These are phyloP conservation scores for Apiospora koreana DNA, from an alignment of 2,329 filamentous ascomycete species.

Conservation along the genomic window DNA sequence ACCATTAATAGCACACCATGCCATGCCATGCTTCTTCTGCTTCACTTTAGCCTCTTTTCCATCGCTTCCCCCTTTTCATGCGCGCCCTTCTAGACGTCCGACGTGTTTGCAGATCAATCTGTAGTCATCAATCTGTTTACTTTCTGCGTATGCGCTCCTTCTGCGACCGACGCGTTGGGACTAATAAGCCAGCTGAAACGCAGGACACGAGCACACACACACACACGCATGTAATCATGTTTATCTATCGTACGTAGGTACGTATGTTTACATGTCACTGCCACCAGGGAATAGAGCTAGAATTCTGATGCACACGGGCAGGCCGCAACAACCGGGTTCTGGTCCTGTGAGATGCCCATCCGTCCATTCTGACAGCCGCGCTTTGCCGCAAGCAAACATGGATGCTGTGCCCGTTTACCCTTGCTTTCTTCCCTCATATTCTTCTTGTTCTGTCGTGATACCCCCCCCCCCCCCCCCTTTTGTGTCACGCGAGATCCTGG, in stretches of 20 bases:
- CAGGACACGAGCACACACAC: background rate
- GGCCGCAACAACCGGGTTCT: background rate
- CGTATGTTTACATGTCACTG: background rate
- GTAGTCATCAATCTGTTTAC: background rate
- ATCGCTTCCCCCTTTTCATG: background rate
- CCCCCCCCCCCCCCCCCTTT: background rate
- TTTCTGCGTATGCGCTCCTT: background rate
- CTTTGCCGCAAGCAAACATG: slow-evolving; percentile 3
- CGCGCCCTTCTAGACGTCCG: background rate
- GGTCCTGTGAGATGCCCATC: background rate
- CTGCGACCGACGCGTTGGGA: background rate
- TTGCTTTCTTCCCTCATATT: background rate
- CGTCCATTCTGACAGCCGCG: background rate
- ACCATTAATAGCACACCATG: background rate
- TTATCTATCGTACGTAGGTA: no score
- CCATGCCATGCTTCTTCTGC: background rate
- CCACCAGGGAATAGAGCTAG: background rate
- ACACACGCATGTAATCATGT: background rate
- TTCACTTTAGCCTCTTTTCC: background rate
- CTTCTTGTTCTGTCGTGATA: background rate
- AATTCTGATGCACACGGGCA: background rate
- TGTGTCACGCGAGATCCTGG: background rate
- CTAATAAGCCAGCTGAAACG: background rate
- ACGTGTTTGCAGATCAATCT: no score
- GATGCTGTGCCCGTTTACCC: background rate